Conservation (phyloP, 2,329 filamentous ascomycete species). For the Pestalotiopsis sp. region DNA sequence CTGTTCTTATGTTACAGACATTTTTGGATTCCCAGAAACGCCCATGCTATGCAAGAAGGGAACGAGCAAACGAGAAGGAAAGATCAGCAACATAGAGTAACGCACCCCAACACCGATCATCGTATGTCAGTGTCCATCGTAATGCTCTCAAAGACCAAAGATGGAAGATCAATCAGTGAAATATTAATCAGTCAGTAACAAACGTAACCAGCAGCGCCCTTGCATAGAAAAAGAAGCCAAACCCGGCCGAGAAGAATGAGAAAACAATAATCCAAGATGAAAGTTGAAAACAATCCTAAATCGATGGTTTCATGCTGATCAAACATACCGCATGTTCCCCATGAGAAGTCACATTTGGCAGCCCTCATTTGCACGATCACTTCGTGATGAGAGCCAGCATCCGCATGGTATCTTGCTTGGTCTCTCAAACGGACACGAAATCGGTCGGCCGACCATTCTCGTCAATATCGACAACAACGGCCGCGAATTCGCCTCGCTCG, state of each 20-base stretch:
- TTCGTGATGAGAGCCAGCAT: neutral
- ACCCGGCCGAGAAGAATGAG: neutral
- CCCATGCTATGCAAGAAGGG: neutral
- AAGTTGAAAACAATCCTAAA: neutral
- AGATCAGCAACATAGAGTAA: neutral
- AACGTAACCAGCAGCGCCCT: neutral
- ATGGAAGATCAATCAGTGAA: neutral
- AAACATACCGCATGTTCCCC: neutral
- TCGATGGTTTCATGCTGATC: neutral
- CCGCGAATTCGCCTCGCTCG: conserved; percentile 54
- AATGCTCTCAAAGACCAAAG: neutral
- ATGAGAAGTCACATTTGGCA: neutral
- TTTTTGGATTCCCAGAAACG: neutral
- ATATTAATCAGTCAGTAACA: neutral
- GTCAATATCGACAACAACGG: conserved; percentile 55
- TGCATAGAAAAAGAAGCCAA: neutral
- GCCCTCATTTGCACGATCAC: neutral
- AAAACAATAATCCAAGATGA: neutral
- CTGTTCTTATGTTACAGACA: too few species aligned
- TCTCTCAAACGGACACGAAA: conserved; percentile 41
- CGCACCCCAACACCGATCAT: neutral
- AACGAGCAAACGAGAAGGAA: neutral
- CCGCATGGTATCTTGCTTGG: neutral
- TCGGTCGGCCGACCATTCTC: conserved; percentile 53
- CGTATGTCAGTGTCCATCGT: neutral